phyloP scores from a whole-genome alignment of 176 grass and related monocot species.

The Tuctoria greenei region DNA sequence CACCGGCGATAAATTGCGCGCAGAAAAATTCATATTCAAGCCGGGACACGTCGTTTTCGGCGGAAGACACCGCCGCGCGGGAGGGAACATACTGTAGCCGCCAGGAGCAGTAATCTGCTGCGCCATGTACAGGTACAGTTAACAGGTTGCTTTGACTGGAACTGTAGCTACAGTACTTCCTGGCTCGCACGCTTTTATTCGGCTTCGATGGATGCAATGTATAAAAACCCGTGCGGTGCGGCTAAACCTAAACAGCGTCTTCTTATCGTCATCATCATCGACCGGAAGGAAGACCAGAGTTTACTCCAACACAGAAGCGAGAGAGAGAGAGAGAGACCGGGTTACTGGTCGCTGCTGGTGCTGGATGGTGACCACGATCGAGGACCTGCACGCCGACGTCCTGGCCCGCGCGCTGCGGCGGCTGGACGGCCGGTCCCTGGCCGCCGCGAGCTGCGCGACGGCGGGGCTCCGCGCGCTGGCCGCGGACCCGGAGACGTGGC shows the following conservation, averaged over 20 bases:
- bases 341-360: background rate
- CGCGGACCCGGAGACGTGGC: slow-evolving; percentile 53
- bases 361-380: slow-evolving; percentile 33
- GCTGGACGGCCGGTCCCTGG: slow-evolving; percentile 62
- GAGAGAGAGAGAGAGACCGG: background rate
- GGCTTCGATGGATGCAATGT: background rate
- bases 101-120: background rate
- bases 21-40: background rate
- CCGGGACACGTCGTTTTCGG: slow-evolving; percentile 9
- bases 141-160: slow-evolving; percentile 14
- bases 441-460: slow-evolving; percentile 56
- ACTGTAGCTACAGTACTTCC: background rate
- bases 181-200: background rate
- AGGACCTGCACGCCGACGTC: slow-evolving; percentile 66
- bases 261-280: background rate
- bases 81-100: background rate
- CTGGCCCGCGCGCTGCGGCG: slow-evolving; percentile 50
- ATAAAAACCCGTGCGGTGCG: slow-evolving; percentile 9
- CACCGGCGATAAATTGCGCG: background rate
- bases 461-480: slow-evolving; percentile 49
- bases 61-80: background rate
- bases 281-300: background rate
- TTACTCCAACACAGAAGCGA: background rate
- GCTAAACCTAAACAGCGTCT: background rate
- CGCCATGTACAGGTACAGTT: background rate